A percentile compares a stretch with the other conserved stretches of the same genome.
These are phyloP conservation scores for Penicillium canescens DNA, from an alignment of 495 filamentous ascomycete genomes.

Conservation along the genomic window DNA sequence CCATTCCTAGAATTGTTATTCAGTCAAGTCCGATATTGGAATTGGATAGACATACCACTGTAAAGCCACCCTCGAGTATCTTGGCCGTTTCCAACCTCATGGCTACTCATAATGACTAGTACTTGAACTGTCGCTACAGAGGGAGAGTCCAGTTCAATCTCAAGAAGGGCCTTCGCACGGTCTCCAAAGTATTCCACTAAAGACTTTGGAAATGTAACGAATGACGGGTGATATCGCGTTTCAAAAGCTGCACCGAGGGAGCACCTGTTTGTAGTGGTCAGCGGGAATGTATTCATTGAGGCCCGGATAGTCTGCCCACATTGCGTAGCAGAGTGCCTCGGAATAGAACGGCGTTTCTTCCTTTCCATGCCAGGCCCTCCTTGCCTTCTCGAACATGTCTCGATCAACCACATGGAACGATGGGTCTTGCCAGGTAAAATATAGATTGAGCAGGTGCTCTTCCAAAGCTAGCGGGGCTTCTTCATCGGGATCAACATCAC, in stretches of 20 bases:
- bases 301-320: slow-evolving; percentile 16
- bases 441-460: slow-evolving; percentile 35
- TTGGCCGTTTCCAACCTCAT: slow-evolving; percentile 25
- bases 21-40: not conserved
- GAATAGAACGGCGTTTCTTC: slow-evolving; percentile 35
- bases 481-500: slow-evolving; percentile 11
- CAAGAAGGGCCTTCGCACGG: slow-evolving; percentile 31
- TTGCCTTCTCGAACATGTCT: slow-evolving; percentile 21
- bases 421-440: slow-evolving; percentile 41
- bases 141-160: slow-evolving; percentile 35
- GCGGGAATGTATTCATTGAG: not conserved
- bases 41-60: slow-evolving; percentile 24
- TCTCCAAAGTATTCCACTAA: slow-evolving; percentile 33
- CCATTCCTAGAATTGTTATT: slow-evolving; percentile 28
- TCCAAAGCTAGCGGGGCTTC: slow-evolving; percentile 21
- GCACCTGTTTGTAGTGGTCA: slow-evolving; percentile 21
- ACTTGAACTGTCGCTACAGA: slow-evolving; percentile 36
- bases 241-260: slow-evolving; percentile 31
- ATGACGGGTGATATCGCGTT: slow-evolving; percentile 22
- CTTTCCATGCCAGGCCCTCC: slow-evolving; percentile 7
- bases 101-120: slow-evolving; percentile 32
- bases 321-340: slow-evolving; percentile 32
- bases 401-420: slow-evolving; percentile 30
- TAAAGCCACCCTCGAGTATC: slow-evolving; percentile 41
- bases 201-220: slow-evolving; percentile 29